These are phyloP conservation scores for Durotheca rogersii DNA, from an alignment of 495 filamentous ascomycete genomes.

Conservation along the genomic window DNA sequence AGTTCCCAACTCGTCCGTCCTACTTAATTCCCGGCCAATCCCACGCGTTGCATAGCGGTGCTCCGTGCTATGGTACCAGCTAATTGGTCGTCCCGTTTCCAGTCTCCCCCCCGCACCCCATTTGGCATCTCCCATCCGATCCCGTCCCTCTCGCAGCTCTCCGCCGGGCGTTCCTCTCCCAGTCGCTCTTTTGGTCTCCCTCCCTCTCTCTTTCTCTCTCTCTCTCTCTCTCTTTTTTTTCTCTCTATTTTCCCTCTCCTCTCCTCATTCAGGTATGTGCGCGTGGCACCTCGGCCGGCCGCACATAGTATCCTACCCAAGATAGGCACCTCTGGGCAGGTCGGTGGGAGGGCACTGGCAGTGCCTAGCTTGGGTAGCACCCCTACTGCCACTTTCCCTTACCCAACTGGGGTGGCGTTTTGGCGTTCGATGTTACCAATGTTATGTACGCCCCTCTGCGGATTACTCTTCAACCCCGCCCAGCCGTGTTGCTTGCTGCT, in stretches of 20 bases:
- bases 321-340: no score
- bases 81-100: conserved; percentile 21
- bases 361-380: no score
- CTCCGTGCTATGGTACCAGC: conserved; percentile 14
- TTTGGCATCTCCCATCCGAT: not conserved
- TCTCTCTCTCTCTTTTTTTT: not conserved
- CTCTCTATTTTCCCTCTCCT: not conserved
- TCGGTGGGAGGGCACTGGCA: no score
- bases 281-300: no score
- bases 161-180: not conserved
- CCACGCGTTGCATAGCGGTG: conserved; percentile 7
- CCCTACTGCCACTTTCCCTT: conserved; percentile 4
- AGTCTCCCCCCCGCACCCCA: conserved; percentile 7
- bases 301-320: no score
- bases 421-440: not conserved
- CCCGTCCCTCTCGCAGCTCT: not conserved
- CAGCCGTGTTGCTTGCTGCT: conserved; percentile 23
- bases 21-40: conserved; percentile 10
- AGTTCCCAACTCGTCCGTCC: not conserved
- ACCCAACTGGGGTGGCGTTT: conserved; percentile 14
- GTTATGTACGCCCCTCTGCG: conserved; percentile 21
- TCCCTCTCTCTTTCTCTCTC: not conserved
- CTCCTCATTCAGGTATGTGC: not conserved
- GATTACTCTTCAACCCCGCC: conserved; percentile 30
- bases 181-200: not conserved